Evolutionary conservation across 805 yeast species (phyloP).

Genomic region (Cyberlindnera galapagoensis): DNA sequence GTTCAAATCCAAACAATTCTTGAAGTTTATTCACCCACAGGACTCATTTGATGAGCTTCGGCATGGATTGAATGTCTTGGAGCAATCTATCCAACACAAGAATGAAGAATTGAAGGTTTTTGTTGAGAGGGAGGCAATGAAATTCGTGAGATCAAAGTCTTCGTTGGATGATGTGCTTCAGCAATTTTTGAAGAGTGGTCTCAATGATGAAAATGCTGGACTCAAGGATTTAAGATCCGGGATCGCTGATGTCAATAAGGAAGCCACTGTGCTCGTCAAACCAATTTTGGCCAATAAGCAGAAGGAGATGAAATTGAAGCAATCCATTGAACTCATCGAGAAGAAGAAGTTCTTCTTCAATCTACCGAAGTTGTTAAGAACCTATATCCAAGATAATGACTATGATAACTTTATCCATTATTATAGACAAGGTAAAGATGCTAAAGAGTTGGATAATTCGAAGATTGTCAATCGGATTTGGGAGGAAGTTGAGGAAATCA

Average conservation of each 20-base stretch:
- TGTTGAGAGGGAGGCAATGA: constrained; percentile 54
- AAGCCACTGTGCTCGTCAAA: constrained; percentile 46
- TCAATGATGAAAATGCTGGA: constrained; percentile 18
- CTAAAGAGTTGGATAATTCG: constrained; percentile 23
- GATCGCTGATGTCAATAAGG: constrained; percentile 43
- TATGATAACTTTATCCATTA: constrained; percentile 52
- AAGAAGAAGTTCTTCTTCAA: constrained; percentile 48
- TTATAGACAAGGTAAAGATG: constrained; percentile 44
- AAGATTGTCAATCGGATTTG: constrained; percentile 46
- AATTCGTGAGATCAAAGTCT: constrained; percentile 60
- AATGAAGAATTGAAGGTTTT: constrained; percentile 43
- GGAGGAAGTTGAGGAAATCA: constrained; percentile 45
- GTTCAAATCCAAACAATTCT: constrained; percentile 51
- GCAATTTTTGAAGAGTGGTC: constrained; percentile 40
- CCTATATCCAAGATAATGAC: constrained; percentile 41
- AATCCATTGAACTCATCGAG: constrained; percentile 45
- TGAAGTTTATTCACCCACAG: constrained; percentile 48
- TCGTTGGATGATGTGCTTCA: constrained; percentile 53
- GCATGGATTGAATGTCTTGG: constrained; percentile 41
- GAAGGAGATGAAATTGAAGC: constrained; percentile 41
- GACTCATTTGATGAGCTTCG: constrained; percentile 47
- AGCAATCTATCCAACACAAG: constrained; percentile 40
- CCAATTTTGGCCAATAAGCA: constrained; percentile 50
- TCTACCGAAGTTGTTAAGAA: constrained; percentile 43
- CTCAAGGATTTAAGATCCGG: constrained; percentile 33